Evolutionary conservation across 2,329 filamentous ascomycete species (phyloP), one percentile per base, ranked within the genome.

Genomic region (Ophiostoma sp.): DNA sequence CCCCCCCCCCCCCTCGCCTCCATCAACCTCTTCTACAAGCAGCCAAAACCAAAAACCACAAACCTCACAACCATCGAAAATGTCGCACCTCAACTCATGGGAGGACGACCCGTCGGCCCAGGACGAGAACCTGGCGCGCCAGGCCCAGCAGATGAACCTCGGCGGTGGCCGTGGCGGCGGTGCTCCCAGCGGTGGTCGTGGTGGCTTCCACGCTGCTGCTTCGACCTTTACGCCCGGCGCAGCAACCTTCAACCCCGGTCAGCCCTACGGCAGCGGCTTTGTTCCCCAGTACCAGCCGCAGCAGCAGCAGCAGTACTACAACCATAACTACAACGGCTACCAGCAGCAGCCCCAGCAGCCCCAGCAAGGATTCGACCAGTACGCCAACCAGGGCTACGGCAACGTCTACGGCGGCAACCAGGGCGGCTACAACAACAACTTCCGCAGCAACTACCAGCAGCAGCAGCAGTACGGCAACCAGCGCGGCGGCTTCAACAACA

Each of bases 61-160:
- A 27, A 27, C 27, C 27, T 27, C 27, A 27, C 27, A 27, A 27
- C 1, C 55, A n/a, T 38, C 16, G 4, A 47, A 40, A 62, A 73
- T 73, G 72, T 70, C 93, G 75, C 88, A 93, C 79, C 90, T 92
- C 75, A 93, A 96, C 79, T 97, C 93, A 71, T 98, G 95, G 91
- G 93, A 98, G 81, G 92, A 96, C 76, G 91, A 93, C 76, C 88
- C 89, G 75, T 83, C 89, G 68, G 88, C 87, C 72, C 89, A 92
- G 82, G 89, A 93, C 75, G 89, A 27, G 27, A 27, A 91, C 77
- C 87, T 96, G 78, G 86, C 91, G 71, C 87, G 88, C 75, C 91
- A 93, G 82, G 81, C 90, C 49, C 86, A 89, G 78, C 88, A 90
- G 77, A 84, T 93, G 78, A 92, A 92, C 78, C 77, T 93, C 75